Conservation (phyloP, 306 rosid species). For the Dalbergia cochinchinensis region DNA sequence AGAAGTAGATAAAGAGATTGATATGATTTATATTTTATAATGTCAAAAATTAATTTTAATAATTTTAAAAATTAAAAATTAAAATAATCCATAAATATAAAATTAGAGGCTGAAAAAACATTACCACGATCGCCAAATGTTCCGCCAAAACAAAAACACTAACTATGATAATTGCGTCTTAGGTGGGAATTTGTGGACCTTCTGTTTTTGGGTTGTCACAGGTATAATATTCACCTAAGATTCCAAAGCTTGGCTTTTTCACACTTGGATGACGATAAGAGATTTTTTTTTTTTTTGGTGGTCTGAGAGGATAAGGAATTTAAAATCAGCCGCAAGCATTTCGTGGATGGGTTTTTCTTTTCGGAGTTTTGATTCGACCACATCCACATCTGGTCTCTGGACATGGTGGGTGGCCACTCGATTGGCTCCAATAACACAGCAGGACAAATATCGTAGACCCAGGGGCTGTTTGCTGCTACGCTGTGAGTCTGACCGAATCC, state of each 20-base stretch:
- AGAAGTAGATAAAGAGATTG: too few relatives aligned
- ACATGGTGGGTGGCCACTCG: conserved; percentile 24
- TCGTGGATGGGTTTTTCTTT: conserved; percentile 16
- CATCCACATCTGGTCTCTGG: conserved; percentile 10
- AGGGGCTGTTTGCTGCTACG: neutral
- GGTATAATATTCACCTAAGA: neutral
- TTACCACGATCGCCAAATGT: neutral
- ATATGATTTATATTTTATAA: too few relatives aligned
- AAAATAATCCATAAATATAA: too few relatives aligned
- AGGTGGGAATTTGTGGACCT: conserved; percentile 36
- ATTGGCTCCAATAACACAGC: conserved; percentile 28
- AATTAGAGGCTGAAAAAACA: too few relatives aligned
- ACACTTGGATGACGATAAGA: neutral
- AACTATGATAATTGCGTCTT: conserved; percentile 8
- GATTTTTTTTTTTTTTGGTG: too few relatives aligned
- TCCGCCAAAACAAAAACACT: conserved; percentile 8
- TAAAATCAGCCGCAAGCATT: conserved; percentile 19
- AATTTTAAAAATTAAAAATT: too few relatives aligned
- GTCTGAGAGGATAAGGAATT: conserved; percentile 1
- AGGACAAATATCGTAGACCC: conserved; percentile 31
- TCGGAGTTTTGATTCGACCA: conserved; percentile 16
- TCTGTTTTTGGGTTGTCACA: neutral
- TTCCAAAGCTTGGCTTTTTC: neutral
- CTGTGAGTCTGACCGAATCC: neutral
- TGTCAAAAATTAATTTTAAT: too few relatives aligned